Conservation (phyloP, 345 rosid genomes). For the Pistacia integerrima region DNA sequence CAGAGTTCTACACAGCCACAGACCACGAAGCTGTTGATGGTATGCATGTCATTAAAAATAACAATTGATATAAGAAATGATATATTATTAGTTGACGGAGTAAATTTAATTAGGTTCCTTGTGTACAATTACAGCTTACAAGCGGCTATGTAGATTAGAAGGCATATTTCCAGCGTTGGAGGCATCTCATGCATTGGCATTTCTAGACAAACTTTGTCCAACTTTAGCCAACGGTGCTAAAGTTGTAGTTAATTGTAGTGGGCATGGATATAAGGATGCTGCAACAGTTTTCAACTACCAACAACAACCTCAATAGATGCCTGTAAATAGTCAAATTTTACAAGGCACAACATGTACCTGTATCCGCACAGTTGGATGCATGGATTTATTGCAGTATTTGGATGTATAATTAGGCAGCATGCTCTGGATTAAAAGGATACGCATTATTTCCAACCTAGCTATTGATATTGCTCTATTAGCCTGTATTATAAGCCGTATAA, state of each 20-base stretch:
- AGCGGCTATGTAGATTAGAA: conserved; percentile 54
- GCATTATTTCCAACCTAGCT: too few relatives aligned
- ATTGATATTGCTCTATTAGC: too few relatives aligned
- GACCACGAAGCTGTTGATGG: conserved; percentile 82
- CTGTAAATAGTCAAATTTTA: too few relatives aligned
- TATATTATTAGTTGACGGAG: too few relatives aligned
- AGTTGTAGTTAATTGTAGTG: conserved; percentile 73
- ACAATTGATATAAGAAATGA: too few relatives aligned
- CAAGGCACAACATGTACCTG: too few relatives aligned
- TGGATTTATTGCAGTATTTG: too few relatives aligned
- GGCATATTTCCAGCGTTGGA: conserved; percentile 86
- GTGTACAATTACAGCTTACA: conserved; percentile 44
- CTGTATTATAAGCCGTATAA: too few relatives aligned
- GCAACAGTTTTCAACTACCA: conserved; percentile 23
- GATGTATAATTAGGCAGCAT: too few relatives aligned
- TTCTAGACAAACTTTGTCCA: conserved; percentile 70
- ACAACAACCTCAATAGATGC: background rate
- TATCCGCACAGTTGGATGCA: too few relatives aligned
- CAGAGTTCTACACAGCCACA: conserved; percentile 61
- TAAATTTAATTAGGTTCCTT: too few relatives aligned
- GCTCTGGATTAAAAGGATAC: too few relatives aligned
- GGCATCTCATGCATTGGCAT: conserved; percentile 79
- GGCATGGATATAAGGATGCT: conserved; percentile 77
- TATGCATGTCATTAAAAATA: conserved; percentile 12
- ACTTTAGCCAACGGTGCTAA: conserved; percentile 48